These are phyloP conservation scores for Zygoascus ofunaensis DNA, from an alignment of 805 yeast species.

Conservation along the genomic window DNA sequence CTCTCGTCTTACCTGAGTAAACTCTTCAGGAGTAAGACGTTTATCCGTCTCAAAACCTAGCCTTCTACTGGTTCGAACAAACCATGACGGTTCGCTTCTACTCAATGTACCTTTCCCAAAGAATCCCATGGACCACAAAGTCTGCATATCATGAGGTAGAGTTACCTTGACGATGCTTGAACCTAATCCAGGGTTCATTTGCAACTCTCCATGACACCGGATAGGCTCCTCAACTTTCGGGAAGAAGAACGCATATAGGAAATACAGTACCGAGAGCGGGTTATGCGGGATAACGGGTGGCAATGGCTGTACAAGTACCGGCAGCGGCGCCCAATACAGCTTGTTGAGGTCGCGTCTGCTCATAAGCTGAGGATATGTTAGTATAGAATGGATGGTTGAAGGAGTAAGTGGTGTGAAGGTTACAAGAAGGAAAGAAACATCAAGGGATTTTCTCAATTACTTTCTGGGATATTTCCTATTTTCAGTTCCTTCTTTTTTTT, in stretches of 20 bases:
- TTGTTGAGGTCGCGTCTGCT: conserved; percentile 12
- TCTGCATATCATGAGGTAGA: conserved; percentile 37
- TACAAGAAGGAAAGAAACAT: too few relatives aligned
- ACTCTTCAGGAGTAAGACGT: conserved; percentile 50
- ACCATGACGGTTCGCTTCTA: conserved; percentile 91
- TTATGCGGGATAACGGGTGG: conserved; percentile 55
- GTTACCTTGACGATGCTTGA: conserved; percentile 29
- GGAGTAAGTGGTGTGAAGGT: too few relatives aligned
- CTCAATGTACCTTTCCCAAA: conserved; percentile 89
- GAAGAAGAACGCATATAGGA: conserved; percentile 26
- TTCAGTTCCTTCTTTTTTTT: too few relatives aligned
- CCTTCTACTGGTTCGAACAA: conserved; percentile 49
- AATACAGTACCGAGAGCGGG: conserved; percentile 55
- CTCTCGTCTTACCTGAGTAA: conserved; percentile 62
- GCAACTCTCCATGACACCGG: conserved; percentile 15
- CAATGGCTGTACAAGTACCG: conserved; percentile 40
- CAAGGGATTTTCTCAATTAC: too few relatives aligned
- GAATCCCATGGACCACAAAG: conserved; percentile 77
- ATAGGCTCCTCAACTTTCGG: conserved; percentile 15
- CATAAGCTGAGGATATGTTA: conserved; percentile 8
- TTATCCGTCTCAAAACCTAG: conserved; percentile 38
- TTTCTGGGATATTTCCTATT: too few relatives aligned
- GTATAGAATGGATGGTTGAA: background rate
- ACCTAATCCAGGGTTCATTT: conserved; percentile 5
- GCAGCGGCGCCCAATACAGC: conserved; percentile 40